Percentiles rank a stretch among this genome's conserved stretches.
These are phyloP conservation scores for Aspergillus egyptiacus DNA, from an alignment of 495 filamentous ascomycete genomes.

Conservation along the genomic window DNA sequence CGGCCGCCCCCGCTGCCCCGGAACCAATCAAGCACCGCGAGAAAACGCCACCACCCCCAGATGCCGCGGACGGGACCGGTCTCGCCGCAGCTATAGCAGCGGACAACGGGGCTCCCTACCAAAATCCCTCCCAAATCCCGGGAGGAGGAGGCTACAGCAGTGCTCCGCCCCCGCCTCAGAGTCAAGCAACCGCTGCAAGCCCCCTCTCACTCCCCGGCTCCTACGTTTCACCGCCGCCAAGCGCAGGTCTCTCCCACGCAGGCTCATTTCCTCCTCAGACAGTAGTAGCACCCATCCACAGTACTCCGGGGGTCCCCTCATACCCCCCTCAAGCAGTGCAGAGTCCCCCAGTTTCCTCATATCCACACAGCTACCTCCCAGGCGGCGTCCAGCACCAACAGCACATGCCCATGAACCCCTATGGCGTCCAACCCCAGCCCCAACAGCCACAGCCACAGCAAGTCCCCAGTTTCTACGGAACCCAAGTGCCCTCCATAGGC, in stretches of 20 bases:
- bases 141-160: slow-evolving; percentile 16
- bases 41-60: slow-evolving; percentile 79
- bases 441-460: slow-evolving; percentile 13
- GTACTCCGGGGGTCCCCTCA: slow-evolving; percentile 26
- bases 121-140: slow-evolving; percentile 28
- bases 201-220: slow-evolving; percentile 24
- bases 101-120: slow-evolving; percentile 49
- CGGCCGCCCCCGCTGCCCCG: slow-evolving; percentile 77
- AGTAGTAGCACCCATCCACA: slow-evolving; percentile 22
- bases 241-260: slow-evolving; percentile 25
- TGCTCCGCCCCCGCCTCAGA: slow-evolving; percentile 23
- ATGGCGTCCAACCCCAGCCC: slow-evolving; percentile 20
- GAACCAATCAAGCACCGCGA: slow-evolving; percentile 79
- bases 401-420: slow-evolving; percentile 18
- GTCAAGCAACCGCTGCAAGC: slow-evolving; percentile 26
- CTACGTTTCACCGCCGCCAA: slow-evolving; percentile 37
- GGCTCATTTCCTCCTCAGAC: slow-evolving; percentile 25
- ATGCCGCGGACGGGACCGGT: slow-evolving; percentile 65
- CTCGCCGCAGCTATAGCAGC: slow-evolving; percentile 60
- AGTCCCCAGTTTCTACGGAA: slow-evolving; percentile 10
- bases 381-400: slow-evolving; percentile 9
- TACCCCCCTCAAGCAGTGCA: slow-evolving; percentile 30
- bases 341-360: not conserved
- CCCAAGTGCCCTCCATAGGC: slow-evolving; percentile 25
- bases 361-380: slow-evolving; percentile 4